Conservation (phyloP, 1,284 basidiomycete genomes). For the Trametes hirsuta region DNA sequence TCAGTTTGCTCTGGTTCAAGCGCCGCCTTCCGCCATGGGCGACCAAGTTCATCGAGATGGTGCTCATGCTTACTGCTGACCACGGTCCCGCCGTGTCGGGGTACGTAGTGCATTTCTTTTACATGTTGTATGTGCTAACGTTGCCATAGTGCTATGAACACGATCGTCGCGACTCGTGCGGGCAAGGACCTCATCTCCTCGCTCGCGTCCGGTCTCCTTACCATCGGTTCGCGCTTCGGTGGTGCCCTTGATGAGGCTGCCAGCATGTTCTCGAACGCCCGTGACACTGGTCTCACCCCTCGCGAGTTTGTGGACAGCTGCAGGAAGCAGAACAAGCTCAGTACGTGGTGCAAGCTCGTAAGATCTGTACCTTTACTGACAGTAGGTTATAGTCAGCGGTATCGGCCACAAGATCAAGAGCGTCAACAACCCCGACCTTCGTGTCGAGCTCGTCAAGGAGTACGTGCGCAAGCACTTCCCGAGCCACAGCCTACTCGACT, state of each 20-base stretch:
- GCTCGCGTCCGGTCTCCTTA: constrained; percentile 93
- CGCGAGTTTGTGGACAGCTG: constrained; percentile 98
- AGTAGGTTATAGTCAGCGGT: constrained; percentile 72
- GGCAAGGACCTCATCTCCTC: constrained; percentile 99
- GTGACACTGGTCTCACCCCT: constrained; percentile 90
- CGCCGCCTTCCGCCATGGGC: constrained; percentile 85
- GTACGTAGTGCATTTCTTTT: constrained; percentile 33
- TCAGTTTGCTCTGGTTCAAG: constrained; percentile 98
- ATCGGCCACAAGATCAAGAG: constrained; percentile 99
- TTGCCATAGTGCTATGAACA: constrained; percentile 92
- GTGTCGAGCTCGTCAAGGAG: constrained; percentile 98
- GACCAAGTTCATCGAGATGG: constrained; percentile 99
- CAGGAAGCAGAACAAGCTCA: constrained; percentile 95
- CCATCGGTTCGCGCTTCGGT: constrained; percentile 98
- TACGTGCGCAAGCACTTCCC: constrained; percentile 97
- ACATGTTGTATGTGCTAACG: background rate
- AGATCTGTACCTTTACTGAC: constrained; percentile 5
- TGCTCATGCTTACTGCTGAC: constrained; percentile 98
- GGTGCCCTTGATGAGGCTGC: constrained; percentile 99
- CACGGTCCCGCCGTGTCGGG: constrained; percentile 96
- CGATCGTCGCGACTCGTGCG: constrained; percentile 97
- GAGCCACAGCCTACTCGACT: constrained; percentile 90
- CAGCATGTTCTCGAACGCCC: constrained; percentile 90
- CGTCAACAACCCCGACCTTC: constrained; percentile 95
- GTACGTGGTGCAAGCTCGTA: constrained; percentile 46